Conservation (phyloP, 306 rosid species). For the Styphnolobium japonicum region DNA sequence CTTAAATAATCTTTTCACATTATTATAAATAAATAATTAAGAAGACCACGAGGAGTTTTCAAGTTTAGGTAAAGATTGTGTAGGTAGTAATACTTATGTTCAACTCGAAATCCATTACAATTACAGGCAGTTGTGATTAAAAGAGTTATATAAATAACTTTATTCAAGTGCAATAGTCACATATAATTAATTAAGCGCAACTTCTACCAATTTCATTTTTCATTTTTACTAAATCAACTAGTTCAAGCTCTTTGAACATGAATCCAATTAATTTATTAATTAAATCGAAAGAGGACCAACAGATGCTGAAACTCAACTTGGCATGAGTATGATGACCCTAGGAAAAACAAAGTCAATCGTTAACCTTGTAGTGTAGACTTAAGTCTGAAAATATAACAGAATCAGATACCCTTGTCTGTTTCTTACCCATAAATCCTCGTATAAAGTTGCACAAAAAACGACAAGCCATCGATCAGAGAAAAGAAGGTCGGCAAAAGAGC, state of each 20-base stretch:
- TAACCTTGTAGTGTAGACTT: background rate
- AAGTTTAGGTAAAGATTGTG: no score
- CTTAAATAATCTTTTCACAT: no score
- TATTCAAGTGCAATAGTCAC: no score
- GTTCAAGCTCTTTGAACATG: background rate
- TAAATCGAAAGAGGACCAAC: background rate
- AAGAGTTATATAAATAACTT: no score
- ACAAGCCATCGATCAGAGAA: constrained; percentile 23
- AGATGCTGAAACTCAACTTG: constrained; percentile 10
- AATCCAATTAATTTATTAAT: background rate
- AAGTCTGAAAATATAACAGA: constrained; percentile 8
- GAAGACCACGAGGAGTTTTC: no score
- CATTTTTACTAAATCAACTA: no score
- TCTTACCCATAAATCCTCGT: constrained; percentile 27
- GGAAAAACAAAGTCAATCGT: background rate
- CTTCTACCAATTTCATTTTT: no score
- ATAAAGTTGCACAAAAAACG: constrained; percentile 17
- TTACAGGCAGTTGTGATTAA: no score
- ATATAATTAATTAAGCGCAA: background rate
- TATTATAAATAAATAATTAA: no score
- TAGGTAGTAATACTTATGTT: no score
- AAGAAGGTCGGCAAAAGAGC: constrained; percentile 15
- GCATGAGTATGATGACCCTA: background rate
- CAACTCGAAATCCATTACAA: no score
- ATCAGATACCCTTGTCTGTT: constrained; percentile 36